These are phyloP conservation scores for Eurotiales sp. DNA, from an alignment of 2,329 filamentous ascomycete species.

Conservation along the genomic window DNA sequence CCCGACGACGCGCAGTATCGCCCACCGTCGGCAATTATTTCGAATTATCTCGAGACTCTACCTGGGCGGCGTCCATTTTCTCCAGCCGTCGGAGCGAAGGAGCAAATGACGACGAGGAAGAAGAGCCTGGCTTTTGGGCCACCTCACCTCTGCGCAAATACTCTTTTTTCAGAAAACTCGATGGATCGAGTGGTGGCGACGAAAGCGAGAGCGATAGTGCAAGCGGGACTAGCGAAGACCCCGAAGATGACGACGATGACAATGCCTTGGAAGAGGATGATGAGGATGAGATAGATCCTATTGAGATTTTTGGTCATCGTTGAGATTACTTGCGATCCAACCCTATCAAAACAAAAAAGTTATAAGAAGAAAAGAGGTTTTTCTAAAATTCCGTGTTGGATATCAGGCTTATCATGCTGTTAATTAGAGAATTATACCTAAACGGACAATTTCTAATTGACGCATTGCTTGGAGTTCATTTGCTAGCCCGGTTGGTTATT, in stretches of 20 bases:
- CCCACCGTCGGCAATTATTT: conserved; percentile 46
- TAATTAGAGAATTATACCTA: too few species aligned
- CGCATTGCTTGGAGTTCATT: not conserved
- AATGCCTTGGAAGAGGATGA: conserved; percentile 26
- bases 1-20: conserved; percentile 38
- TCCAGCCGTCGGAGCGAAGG: conserved; percentile 24
- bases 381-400: too few species aligned
- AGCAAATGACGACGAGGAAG: conserved; percentile 51
- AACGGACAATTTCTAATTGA: too few species aligned
- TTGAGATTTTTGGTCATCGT: conserved; percentile 53
- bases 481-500: not conserved
- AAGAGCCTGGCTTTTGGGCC: conserved; percentile 59
- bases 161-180: conserved; percentile 30
- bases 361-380: not conserved
- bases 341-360: not conserved
- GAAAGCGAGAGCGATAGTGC: conserved; percentile 36
- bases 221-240: conserved; percentile 47
- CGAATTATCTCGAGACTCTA: conserved; percentile 35
- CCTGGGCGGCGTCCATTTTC: conserved; percentile 26
- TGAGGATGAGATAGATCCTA: conserved; percentile 45
- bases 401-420: too few species aligned
- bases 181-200: conserved; percentile 24
- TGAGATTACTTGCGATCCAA: conserved; percentile 24
- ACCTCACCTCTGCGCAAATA: conserved; percentile 40
- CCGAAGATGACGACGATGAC: conserved; percentile 12